Percentiles rank a stretch among this genome's conserved stretches.
phyloP scores from a whole-genome alignment of 768 basidiomycete species.

The Auriculariales sp. region DNA sequence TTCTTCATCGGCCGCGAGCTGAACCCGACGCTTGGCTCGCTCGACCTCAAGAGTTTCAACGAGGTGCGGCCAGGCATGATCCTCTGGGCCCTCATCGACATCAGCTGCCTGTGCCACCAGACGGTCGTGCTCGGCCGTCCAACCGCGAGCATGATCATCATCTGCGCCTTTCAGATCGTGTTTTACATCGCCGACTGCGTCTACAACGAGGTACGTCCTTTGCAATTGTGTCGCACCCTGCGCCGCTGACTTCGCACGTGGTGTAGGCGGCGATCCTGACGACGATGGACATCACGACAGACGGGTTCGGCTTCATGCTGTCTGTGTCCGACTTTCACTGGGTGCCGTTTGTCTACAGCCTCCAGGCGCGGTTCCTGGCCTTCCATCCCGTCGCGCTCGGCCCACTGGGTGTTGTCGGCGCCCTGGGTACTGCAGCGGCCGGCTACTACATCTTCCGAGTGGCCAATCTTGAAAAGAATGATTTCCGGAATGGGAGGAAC shows the following conservation, averaged over 20 bases:
- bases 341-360: constrained; percentile 88
- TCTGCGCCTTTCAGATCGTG: constrained; percentile 72
- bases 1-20: constrained; percentile 91
- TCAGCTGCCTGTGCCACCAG: constrained; percentile 85
- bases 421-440: constrained; percentile 46
- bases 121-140: constrained; percentile 61
- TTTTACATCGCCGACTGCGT: constrained; percentile 82
- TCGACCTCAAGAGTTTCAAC: constrained; percentile 67
- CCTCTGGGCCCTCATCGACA: constrained; percentile 80
- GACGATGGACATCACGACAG: constrained; percentile 94
- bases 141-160: constrained; percentile 59
- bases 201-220: constrained; percentile 66
- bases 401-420: constrained; percentile 32
- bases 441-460: constrained; percentile 88
- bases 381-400: constrained; percentile 75
- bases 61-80: constrained; percentile 85
- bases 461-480: constrained; percentile 88
- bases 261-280: constrained; percentile 82
- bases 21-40: constrained; percentile 69
- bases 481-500: constrained; percentile 86
- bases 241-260: not conserved
- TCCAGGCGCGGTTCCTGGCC: constrained; percentile 92
- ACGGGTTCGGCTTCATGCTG: constrained; percentile 98
- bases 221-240: constrained; percentile 4
- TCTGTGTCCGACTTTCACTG: constrained; percentile 80